Conservation (phyloP, 2,329 filamentous ascomycete species). For the Diplodia scrobiculata region DNA sequence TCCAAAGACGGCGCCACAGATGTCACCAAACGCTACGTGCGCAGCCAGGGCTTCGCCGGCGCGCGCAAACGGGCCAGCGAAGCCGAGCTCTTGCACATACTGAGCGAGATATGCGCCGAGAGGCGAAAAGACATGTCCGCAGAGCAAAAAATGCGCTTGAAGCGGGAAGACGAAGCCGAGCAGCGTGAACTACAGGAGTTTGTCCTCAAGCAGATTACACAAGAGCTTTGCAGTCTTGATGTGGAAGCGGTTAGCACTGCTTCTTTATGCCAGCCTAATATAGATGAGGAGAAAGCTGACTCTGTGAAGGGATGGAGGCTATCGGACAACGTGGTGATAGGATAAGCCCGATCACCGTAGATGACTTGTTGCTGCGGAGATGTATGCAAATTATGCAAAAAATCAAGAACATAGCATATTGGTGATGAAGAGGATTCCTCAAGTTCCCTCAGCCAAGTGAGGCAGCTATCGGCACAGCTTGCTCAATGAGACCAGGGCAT, state of each 20-base stretch:
- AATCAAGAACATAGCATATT: too few relatives aligned
- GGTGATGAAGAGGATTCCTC: too few relatives aligned
- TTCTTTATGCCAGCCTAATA: background rate
- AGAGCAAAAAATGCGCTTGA: conserved; percentile 75
- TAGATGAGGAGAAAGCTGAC: background rate
- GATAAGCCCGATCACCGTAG: background rate
- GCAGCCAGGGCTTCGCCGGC: conserved; percentile 67
- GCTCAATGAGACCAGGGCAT: too few relatives aligned
- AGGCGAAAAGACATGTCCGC: conserved; percentile 82
- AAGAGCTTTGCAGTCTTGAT: conserved; percentile 69
- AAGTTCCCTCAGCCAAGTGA: too few relatives aligned
- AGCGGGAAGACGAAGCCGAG: conserved; percentile 76
- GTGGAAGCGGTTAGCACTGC: conserved; percentile 35
- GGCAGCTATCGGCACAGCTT: too few relatives aligned
- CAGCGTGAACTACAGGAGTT: conserved; percentile 73
- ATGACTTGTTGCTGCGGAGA: too few relatives aligned
- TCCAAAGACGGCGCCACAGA: conserved; percentile 78
- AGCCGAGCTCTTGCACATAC: conserved; percentile 85
- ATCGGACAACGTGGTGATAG: background rate
- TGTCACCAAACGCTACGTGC: conserved; percentile 66
- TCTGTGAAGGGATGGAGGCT: background rate
- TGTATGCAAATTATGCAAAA: too few relatives aligned
- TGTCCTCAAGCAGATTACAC: conserved; percentile 71
- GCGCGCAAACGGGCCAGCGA: conserved; percentile 79
- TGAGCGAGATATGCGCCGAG: conserved; percentile 84